Conservation (phyloP, 805 yeast species). For the Kazachstania kunashirensis region DNA sequence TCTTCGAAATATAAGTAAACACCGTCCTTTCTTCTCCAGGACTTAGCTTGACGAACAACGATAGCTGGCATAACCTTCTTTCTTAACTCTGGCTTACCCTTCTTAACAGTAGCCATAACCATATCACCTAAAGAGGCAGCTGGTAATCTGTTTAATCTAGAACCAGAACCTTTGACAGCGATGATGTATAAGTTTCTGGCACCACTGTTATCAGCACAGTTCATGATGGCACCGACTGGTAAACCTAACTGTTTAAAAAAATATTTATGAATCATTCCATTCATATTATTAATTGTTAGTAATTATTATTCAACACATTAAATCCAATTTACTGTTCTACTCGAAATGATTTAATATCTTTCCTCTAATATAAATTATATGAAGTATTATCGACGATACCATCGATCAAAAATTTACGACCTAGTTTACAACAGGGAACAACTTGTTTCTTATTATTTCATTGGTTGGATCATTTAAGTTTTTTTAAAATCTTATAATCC, state of each 20-base stretch:
- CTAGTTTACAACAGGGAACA: too few species aligned
- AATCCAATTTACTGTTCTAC: too few species aligned
- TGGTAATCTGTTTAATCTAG: slow-evolving; percentile 99
- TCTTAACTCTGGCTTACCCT: slow-evolving; percentile 99
- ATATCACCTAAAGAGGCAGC: slow-evolving; percentile 99
- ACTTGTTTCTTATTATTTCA: too few species aligned
- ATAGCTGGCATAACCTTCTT: slow-evolving; percentile 99
- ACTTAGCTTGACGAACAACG: slow-evolving; percentile 97
- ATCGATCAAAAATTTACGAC: too few species aligned
- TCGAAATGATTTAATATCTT: too few species aligned
- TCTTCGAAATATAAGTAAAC: slow-evolving; percentile 98
- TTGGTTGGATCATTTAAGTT: too few species aligned
- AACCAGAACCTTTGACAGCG: slow-evolving; percentile 99
- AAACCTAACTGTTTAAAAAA: slow-evolving; percentile 71
- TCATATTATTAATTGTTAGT: slow-evolving; percentile 4
- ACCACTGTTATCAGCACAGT: slow-evolving; percentile 99
- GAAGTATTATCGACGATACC: too few species aligned
- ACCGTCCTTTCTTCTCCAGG: slow-evolving; percentile 99
- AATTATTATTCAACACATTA: background rate
- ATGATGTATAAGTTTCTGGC: slow-evolving; percentile 98
- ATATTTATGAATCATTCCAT: background rate
- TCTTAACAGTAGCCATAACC: slow-evolving; percentile 99
- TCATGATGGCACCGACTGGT: slow-evolving; percentile 99
- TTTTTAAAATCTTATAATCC: too few species aligned
- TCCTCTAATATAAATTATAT: too few species aligned